These are phyloP conservation scores for Sanguinoderma infundibulare DNA, from an alignment of 1,284 basidiomycete genomes.

Conservation along the genomic window DNA sequence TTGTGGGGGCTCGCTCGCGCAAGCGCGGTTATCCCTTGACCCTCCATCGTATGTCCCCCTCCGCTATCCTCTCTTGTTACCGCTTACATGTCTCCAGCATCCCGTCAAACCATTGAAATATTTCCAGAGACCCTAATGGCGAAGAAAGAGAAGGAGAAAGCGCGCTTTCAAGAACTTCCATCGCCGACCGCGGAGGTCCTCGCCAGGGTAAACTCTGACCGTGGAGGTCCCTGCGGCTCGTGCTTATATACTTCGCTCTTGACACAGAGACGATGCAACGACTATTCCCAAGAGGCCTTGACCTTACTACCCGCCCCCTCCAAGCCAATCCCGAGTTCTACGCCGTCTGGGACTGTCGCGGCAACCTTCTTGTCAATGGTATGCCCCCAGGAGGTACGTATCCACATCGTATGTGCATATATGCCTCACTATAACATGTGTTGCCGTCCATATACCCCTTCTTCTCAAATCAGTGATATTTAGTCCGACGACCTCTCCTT, in stretches of 20 bases:
- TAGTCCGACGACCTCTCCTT: slow-evolving; percentile 79
- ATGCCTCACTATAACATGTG: not conserved
- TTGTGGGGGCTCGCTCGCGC: slow-evolving; percentile 2
- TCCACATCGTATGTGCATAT: not conserved
- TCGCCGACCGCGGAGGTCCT: slow-evolving; percentile 70
- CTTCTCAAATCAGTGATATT: slow-evolving; percentile 63
- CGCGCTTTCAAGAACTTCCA: slow-evolving; percentile 79
- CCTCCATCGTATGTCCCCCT: slow-evolving; percentile 10
- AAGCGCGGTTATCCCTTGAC: slow-evolving; percentile 11
- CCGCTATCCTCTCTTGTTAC: not conserved
- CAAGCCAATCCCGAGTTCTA: slow-evolving; percentile 90
- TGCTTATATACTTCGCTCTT: slow-evolving; percentile 13
- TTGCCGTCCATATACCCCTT: slow-evolving; percentile 48
- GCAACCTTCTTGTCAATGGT: slow-evolving; percentile 76
- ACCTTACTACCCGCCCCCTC: slow-evolving; percentile 77
- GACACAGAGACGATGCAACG: slow-evolving; percentile 65
- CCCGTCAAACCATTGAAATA: slow-evolving; percentile 75
- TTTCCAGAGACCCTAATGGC: slow-evolving; percentile 68
- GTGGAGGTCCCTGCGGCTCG: slow-evolving; percentile 7
- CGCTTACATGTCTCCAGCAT: slow-evolving; percentile 53
- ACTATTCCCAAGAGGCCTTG: slow-evolving; percentile 75
- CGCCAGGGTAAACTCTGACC: slow-evolving; percentile 53
- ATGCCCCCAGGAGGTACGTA: slow-evolving; percentile 65
- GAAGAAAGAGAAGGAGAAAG: slow-evolving; percentile 69
- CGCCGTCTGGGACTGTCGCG: slow-evolving; percentile 91